phyloP scores from a whole-genome alignment of 2,329 filamentous ascomycete genomes.

The Diaporthe capsici region DNA sequence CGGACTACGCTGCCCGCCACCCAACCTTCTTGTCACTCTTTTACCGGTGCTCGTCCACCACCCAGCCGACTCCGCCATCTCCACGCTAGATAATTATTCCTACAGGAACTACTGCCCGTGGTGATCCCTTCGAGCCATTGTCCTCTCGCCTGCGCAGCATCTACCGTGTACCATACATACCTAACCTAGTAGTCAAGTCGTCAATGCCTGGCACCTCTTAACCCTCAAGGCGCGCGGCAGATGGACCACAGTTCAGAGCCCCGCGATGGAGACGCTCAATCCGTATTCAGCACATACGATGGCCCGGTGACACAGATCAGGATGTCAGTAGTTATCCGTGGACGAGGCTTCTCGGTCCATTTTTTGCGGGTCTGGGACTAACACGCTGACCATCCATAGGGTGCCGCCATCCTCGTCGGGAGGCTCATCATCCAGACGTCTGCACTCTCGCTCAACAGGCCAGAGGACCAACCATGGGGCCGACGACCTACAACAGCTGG shows the following conservation, averaged over 20 bases:
- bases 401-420: conserved; percentile 17
- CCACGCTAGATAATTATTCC: background rate
- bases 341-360: too few species aligned
- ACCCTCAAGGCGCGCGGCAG: conserved; percentile 31
- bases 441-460: conserved; percentile 23
- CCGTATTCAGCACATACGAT: conserved; percentile 29
- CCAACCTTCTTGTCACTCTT: conserved; percentile 23
- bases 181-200: background rate
- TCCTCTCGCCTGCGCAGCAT: background rate
- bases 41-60: conserved; percentile 15
- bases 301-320: conserved; percentile 30
- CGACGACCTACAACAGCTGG: conserved; percentile 9
- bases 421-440: conserved; percentile 17
- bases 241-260: conserved; percentile 36
- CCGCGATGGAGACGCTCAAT: conserved; percentile 33
- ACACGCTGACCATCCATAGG: conserved; percentile 19
- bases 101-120: background rate
- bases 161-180: background rate
- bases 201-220: conserved; percentile 33
- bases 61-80: background rate
- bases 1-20: conserved; percentile 3
- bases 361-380: background rate
- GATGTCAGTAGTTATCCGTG: conserved; percentile 27
- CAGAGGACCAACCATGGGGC: conserved; percentile 12
- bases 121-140: background rate